Percentiles rank a stretch among this genome's conserved stretches.
These are phyloP conservation scores for Nannizziopsis arthrosporioides DNA, from an alignment of 2,329 filamentous ascomycete species.

Conservation along the genomic window DNA sequence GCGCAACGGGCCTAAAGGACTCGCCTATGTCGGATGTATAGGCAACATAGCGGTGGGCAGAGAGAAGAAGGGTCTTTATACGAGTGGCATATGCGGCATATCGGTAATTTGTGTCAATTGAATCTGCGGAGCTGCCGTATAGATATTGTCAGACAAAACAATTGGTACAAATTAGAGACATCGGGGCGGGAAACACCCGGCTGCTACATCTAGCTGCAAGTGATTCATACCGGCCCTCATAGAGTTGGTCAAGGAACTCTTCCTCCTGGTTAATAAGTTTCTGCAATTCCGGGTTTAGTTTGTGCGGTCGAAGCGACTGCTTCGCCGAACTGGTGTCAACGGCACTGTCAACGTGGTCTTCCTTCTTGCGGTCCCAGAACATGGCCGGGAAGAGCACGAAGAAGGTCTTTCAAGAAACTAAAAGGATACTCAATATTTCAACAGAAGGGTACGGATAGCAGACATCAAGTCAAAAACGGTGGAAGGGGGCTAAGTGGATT, in stretches of 20 bases:
- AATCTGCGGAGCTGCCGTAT: conserved; percentile 53
- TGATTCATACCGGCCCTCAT: conserved; percentile 59
- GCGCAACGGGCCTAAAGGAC: conserved; percentile 84
- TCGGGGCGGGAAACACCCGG: not conserved
- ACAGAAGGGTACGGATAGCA: not conserved
- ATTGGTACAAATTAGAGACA: not conserved
- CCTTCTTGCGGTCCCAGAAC: conserved; percentile 25
- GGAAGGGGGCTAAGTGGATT: not conserved
- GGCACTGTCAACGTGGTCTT: conserved; percentile 23
- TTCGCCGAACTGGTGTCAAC: conserved; percentile 2
- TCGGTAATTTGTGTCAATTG: conserved; percentile 72
- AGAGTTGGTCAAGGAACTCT: conserved; percentile 63
- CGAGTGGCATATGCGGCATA: conserved; percentile 89
- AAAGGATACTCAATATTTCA: not conserved
- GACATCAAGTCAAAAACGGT: not conserved
- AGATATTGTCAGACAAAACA: conserved; percentile 3
- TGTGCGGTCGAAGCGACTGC: conserved; percentile 18
- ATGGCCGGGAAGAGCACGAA: conserved; percentile 15
- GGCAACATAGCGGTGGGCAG: conserved; percentile 88
- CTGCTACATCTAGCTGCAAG: not conserved
- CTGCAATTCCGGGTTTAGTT: conserved; percentile 45
- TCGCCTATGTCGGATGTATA: conserved; percentile 96
- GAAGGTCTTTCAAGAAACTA: not conserved
- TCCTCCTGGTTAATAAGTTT: conserved; percentile 51
- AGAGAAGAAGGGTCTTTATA: conserved; percentile 73